Evolutionary conservation across 1,284 basidiomycete genomes (phyloP).

Genomic region (Cutaneotrichosporon cavernicola): DNA sequence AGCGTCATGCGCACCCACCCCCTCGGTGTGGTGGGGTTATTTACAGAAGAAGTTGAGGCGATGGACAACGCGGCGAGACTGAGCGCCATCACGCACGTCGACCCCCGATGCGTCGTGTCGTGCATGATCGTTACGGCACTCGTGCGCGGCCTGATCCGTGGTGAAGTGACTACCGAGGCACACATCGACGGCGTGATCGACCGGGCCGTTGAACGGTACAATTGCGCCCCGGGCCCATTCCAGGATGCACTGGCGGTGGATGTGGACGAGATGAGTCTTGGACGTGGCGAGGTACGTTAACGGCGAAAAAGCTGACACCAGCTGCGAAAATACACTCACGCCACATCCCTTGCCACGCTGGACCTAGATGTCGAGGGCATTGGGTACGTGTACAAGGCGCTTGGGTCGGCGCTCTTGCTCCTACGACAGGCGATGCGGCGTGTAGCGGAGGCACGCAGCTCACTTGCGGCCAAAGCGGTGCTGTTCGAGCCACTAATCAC

Average conservation of each 20-base stretch:
- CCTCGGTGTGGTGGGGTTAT: constrained; percentile 14
- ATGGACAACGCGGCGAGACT: constrained; percentile 16
- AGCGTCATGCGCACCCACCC: constrained; percentile 26
- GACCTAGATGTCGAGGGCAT: constrained; percentile 21
- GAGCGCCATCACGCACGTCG: constrained; percentile 20
- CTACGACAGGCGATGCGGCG: constrained; percentile 15
- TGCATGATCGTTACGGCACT: constrained; percentile 23
- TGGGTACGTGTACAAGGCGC: constrained; percentile 25
- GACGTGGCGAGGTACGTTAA: constrained; percentile 14
- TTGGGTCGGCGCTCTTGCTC: constrained; percentile 14
- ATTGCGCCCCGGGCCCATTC: neutral
- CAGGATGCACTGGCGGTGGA: neutral
- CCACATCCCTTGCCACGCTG: constrained; percentile 7
- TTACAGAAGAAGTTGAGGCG: constrained; percentile 7
- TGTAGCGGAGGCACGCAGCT: neutral
- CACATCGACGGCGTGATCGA: constrained; percentile 13
- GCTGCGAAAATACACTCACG: constrained; percentile 8
- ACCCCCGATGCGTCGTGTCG: constrained; percentile 19
- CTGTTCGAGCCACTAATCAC: constrained; percentile 22
- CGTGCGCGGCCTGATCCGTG: constrained; percentile 18
- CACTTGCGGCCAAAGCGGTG: neutral
- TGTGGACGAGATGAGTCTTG: constrained; percentile 5
- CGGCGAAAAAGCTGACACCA: neutral
- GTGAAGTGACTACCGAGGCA: neutral
- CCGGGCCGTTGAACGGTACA: constrained; percentile 5